These are phyloP conservation scores for Aspergillus neotritici DNA, from an alignment of 2,329 filamentous ascomycete genomes.

Conservation along the genomic window DNA sequence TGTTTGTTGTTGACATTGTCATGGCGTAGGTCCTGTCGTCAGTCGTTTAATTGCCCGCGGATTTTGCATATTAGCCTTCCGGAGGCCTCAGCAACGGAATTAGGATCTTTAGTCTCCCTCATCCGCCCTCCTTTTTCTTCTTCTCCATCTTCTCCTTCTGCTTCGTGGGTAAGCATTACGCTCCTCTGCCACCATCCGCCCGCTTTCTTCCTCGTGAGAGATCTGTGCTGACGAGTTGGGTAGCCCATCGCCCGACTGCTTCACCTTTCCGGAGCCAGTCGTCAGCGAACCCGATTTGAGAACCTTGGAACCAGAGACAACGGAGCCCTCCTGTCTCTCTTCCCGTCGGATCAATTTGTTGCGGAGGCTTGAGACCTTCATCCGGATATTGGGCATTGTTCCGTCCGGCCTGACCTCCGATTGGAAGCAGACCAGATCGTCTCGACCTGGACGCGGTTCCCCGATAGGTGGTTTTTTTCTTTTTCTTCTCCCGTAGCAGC, in stretches of 20 bases:
- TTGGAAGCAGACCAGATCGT: slow-evolving; percentile 5
- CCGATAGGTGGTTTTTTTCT: slow-evolving; percentile 15
- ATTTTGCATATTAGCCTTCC: slow-evolving; percentile 28
- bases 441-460: slow-evolving; percentile 15
- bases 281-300: slow-evolving; percentile 24
- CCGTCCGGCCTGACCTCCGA: slow-evolving; percentile 8
- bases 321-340: slow-evolving; percentile 21
- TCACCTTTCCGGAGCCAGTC: slow-evolving; percentile 27
- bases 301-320: slow-evolving; percentile 17
- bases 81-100: slow-evolving; percentile 19
- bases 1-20: slow-evolving; percentile 34
- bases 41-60: slow-evolving; percentile 15
- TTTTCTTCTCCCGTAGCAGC: slow-evolving; percentile 2
- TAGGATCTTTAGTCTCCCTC: slow-evolving; percentile 14
- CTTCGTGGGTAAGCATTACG: slow-evolving; percentile 25
- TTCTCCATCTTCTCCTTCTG: slow-evolving; percentile 14
- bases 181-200: slow-evolving; percentile 29
- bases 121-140: slow-evolving; percentile 13
- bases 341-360: slow-evolving; percentile 5
- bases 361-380: slow-evolving; percentile 13
- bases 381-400: slow-evolving; percentile 12
- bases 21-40: slow-evolving; percentile 17
- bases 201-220: slow-evolving; percentile 13
- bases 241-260: slow-evolving; percentile 32
- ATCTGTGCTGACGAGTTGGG: slow-evolving; percentile 34